Evolutionary conservation across 1,284 basidiomycete species (phyloP).

Genomic region (Somion occarium): DNA sequence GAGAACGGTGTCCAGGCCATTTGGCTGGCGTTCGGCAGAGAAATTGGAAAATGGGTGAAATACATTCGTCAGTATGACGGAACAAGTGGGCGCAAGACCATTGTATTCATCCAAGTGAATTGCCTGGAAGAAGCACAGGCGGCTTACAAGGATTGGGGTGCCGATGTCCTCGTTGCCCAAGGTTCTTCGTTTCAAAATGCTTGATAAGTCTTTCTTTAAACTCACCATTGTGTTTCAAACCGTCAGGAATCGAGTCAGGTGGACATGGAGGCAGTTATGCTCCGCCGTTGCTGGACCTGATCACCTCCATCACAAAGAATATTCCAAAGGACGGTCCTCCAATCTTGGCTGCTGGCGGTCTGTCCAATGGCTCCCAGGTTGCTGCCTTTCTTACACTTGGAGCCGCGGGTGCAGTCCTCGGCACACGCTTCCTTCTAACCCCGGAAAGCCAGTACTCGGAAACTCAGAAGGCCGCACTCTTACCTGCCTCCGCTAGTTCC

Average conservation of each 20-base stretch:
- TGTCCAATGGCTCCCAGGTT: slow-evolving; percentile 51
- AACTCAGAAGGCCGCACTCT: slow-evolving; percentile 50
- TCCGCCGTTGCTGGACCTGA: slow-evolving; percentile 52
- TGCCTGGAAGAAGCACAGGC: slow-evolving; percentile 51
- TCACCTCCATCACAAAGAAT: slow-evolving; percentile 50
- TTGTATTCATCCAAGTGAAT: slow-evolving; percentile 59
- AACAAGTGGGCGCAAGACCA: slow-evolving; percentile 36
- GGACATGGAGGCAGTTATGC: slow-evolving; percentile 61
- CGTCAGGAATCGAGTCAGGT: slow-evolving; percentile 66
- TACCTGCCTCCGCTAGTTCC: slow-evolving; percentile 40
- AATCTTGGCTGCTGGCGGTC: slow-evolving; percentile 57
- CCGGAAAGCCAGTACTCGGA: slow-evolving; percentile 59
- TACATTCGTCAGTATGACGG: slow-evolving; percentile 50
- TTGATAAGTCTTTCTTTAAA: background rate
- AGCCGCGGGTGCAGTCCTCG: slow-evolving; percentile 59
- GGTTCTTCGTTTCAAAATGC: slow-evolving; percentile 35
- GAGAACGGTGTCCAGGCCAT: slow-evolving; percentile 56
- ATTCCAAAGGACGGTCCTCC: slow-evolving; percentile 41
- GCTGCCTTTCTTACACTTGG: slow-evolving; percentile 64
- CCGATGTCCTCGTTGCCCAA: slow-evolving; percentile 73
- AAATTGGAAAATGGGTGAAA: slow-evolving; percentile 55
- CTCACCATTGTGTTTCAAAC: background rate
- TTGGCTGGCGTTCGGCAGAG: slow-evolving; percentile 68
- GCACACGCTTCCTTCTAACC: slow-evolving; percentile 69
- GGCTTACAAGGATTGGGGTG: slow-evolving; percentile 57